These are phyloP conservation scores for Fimicolochytrium jonesii DNA, from an alignment of 192 early-diverging fungal genomes.

Conservation along the genomic window DNA sequence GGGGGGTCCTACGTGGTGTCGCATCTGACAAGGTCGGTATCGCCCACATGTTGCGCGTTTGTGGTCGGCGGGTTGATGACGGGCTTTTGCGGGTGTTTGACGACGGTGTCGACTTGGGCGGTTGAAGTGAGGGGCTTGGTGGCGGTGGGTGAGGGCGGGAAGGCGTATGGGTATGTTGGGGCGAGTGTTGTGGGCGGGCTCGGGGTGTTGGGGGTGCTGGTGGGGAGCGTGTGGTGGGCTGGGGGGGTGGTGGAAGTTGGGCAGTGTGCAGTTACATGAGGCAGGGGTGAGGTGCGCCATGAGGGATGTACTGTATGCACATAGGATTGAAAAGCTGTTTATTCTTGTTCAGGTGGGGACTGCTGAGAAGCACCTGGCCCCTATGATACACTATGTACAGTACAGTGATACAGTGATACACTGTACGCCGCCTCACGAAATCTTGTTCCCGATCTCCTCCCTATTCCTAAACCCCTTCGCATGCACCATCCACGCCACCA, in stretches of 20 bases:
- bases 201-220: not conserved
- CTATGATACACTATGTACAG: too few relatives aligned
- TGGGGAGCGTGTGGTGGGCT: too few relatives aligned
- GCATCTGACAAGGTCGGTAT: not conserved
- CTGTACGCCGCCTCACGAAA: too few relatives aligned
- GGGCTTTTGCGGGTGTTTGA: slow-evolving; percentile 66
- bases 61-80: slow-evolving; percentile 34
- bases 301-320: too few relatives aligned
- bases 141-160: too few relatives aligned
- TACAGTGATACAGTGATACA: too few relatives aligned
- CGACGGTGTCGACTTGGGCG: slow-evolving; percentile 63
- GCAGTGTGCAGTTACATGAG: too few relatives aligned
- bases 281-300: too few relatives aligned
- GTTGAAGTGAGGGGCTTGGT: slow-evolving; percentile 38
- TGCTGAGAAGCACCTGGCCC: too few relatives aligned
- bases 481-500: slow-evolving; percentile 13
- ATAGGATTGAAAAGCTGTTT: too few relatives aligned
- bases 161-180: slow-evolving; percentile 13
- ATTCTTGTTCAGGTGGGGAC: too few relatives aligned
- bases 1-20: slow-evolving; percentile 13
- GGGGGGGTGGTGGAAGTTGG: too few relatives aligned
- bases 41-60: slow-evolving; percentile 13
- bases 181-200: slow-evolving; percentile 1
- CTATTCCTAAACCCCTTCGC: slow-evolving; percentile 20
- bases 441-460: slow-evolving; percentile 17